phyloP scores from a whole-genome alignment of 2,329 filamentous ascomycete species.

The Cytospora piceae region DNA sequence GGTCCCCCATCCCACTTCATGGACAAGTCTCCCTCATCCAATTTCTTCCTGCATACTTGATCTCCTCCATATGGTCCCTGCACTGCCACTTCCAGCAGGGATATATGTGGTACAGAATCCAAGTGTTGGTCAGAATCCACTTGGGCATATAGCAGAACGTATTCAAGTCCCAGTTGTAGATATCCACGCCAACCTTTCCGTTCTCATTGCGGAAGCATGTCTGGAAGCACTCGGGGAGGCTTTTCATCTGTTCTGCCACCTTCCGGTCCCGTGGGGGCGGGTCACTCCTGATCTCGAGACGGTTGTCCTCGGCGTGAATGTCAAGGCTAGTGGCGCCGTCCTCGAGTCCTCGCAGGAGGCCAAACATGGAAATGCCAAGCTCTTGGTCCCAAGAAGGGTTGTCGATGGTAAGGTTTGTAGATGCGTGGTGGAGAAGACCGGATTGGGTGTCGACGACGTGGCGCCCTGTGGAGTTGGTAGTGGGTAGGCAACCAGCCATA shows the following conservation, averaged over 20 bases:
- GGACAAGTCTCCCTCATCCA: neutral
- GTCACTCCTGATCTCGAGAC: neutral
- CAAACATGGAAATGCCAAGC: neutral
- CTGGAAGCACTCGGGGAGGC: slow-evolving; percentile 1
- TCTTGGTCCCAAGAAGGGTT: neutral
- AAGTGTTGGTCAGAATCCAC: neutral
- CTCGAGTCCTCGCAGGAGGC: neutral
- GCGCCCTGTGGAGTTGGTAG: neutral
- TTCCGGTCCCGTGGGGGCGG: neutral
- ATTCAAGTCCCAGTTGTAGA: neutral
- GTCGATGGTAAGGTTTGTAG: neutral
- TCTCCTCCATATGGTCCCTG: neutral
- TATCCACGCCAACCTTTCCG: neutral
- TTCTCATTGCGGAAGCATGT: neutral
- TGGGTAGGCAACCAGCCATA: neutral
- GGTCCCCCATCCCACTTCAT: neutral
- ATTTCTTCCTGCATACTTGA: neutral
- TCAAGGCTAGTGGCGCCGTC: neutral
- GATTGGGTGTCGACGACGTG: neutral
- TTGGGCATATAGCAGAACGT: neutral
- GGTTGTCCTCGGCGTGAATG: neutral
- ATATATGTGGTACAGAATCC: neutral
- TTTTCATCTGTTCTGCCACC: neutral
- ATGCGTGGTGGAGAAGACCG: neutral
- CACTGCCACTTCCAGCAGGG: neutral